Evolutionary conservation across 345 rosid species (phyloP).

Genomic region (Streptanthus diversifolius): DNA sequence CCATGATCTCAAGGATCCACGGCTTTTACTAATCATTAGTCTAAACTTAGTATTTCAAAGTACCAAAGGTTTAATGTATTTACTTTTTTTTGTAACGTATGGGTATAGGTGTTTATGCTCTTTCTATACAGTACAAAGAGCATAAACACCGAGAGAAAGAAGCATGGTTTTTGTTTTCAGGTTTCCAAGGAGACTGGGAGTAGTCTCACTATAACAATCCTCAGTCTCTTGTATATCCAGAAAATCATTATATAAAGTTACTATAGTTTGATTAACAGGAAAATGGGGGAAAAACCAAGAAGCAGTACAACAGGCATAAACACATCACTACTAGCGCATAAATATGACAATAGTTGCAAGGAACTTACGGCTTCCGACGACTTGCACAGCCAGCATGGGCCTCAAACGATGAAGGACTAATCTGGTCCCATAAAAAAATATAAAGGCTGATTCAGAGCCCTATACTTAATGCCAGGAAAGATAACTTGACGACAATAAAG

Average conservation of each 20-base stretch:
- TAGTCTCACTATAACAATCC: not conserved
- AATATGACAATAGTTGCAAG: not conserved
- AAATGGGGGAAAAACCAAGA: not conserved
- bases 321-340: not conserved
- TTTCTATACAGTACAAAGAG: not conserved
- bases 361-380: constrained; percentile 92
- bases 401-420: constrained; percentile 91
- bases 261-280: not conserved
- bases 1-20: not conserved
- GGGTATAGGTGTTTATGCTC: not conserved
- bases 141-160: not conserved
- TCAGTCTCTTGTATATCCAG: constrained; percentile 4
- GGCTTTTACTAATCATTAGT: not conserved
- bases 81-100: not conserved
- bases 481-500: constrained; percentile 5
- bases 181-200: constrained; percentile 6
- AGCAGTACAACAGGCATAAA: not conserved
- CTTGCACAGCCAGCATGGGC: constrained; percentile 95
- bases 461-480: not conserved
- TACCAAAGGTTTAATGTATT: not conserved
- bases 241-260: not conserved
- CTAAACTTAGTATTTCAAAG: not conserved
- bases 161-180: not conserved
- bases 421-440: constrained; percentile 41
- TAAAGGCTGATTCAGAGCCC: constrained; percentile 14